A percentile compares a stretch with the other conserved stretches of the same genome.
These are phyloP conservation scores for Artomyces pyxidatus DNA, from an alignment of 768 basidiomycete species.

Conservation along the genomic window DNA sequence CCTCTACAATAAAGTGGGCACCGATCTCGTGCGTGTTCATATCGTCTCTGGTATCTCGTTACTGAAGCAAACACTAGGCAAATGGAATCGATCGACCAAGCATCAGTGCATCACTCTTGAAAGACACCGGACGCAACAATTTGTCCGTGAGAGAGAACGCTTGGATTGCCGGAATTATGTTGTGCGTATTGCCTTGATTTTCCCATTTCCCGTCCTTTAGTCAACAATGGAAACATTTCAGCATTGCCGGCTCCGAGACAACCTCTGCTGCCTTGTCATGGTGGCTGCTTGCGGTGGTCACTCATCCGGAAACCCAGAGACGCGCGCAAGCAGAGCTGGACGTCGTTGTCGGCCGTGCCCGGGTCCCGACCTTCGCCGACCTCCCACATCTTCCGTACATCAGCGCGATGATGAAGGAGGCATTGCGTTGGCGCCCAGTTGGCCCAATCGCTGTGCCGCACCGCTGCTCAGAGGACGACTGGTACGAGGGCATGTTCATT, in stretches of 20 bases:
- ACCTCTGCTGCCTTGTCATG: neutral
- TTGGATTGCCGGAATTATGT: conserved; percentile 8
- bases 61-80: neutral
- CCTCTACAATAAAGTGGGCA: conserved; percentile 10
- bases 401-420: conserved; percentile 12
- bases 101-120: conserved; percentile 5
- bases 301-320: conserved; percentile 10
- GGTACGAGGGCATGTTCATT: conserved; percentile 23
- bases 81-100: conserved; percentile 1
- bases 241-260: conserved; percentile 6
- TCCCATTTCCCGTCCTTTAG: neutral
- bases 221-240: neutral
- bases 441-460: neutral
- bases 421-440: conserved; percentile 2
- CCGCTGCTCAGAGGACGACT: conserved; percentile 18
- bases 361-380: conserved; percentile 13
- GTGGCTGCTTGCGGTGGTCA: conserved; percentile 13
- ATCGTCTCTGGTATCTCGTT: neutral
- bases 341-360: conserved; percentile 8
- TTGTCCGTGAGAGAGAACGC: conserved; percentile 10
- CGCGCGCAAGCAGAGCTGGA: conserved; percentile 17
- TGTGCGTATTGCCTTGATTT: neutral
- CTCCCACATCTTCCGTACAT: conserved; percentile 12
- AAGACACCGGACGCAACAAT: neutral
- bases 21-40: conserved; percentile 1